Conservation (phyloP, 2,329 filamentous ascomycete species). For the Fusarium torulosum region DNA sequence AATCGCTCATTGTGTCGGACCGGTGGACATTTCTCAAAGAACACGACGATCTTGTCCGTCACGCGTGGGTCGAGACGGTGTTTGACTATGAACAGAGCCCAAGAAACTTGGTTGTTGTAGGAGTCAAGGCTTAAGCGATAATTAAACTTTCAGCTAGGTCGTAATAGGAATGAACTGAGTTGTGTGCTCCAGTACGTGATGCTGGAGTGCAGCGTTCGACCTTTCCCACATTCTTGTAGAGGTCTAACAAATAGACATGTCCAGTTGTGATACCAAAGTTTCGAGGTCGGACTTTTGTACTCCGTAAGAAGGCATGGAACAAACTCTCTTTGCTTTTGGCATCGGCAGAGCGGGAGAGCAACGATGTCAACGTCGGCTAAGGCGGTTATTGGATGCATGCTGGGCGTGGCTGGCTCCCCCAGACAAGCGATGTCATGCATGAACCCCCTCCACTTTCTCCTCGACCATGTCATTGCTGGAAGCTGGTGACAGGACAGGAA, state of each 20-base stretch:
- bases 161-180: conserved; percentile 26
- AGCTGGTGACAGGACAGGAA: conserved; percentile 25
- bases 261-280: conserved; percentile 21
- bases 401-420: conserved; percentile 21
- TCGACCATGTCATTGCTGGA: conserved; percentile 19
- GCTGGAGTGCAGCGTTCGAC: conserved; percentile 9
- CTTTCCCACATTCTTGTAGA: conserved; percentile 8
- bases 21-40: conserved; percentile 89
- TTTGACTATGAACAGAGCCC: conserved; percentile 91
- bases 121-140: conserved; percentile 74
- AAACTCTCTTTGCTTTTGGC: conserved; percentile 20
- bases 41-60: conserved; percentile 74
- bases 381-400: conserved; percentile 37
- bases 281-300: conserved; percentile 5
- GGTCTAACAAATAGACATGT: conserved; percentile 5
- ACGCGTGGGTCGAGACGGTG: conserved; percentile 92
- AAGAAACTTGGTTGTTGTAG: conserved; percentile 92
- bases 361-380: conserved; percentile 34
- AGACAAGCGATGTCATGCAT: conserved; percentile 48
- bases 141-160: conserved; percentile 34
- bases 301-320: conserved; percentile 19
- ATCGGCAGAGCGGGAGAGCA: conserved; percentile 21
- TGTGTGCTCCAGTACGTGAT: conserved; percentile 13
- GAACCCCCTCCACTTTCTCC: conserved; percentile 38
- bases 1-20: conserved; percentile 91